These are phyloP conservation scores for Punica granatum DNA, from an alignment of 345 rosid species.

Conservation along the genomic window DNA sequence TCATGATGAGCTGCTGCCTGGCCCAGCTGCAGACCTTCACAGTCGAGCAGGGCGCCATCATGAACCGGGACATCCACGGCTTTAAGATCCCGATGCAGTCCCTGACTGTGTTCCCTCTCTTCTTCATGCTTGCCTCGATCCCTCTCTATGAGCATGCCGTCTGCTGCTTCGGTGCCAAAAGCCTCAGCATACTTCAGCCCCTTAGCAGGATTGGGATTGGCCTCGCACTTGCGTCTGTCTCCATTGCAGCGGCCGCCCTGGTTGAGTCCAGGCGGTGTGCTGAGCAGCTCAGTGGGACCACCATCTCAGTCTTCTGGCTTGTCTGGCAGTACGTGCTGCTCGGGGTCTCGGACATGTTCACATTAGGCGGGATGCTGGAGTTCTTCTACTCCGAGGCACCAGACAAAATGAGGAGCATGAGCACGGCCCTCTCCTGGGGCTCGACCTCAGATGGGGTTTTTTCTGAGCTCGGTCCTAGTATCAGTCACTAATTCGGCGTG, in stretches of 20 bases:
- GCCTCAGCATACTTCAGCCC: constrained; percentile 18
- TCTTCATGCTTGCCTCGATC: constrained; percentile 36
- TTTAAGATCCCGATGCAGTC: constrained; percentile 49
- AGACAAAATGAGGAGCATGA: constrained; percentile 30
- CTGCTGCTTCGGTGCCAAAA: not conserved
- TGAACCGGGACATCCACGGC: constrained; percentile 30
- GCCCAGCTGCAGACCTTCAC: constrained; percentile 59
- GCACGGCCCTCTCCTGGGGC: constrained; percentile 53
- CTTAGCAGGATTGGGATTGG: constrained; percentile 46
- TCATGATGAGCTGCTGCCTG: constrained; percentile 52
- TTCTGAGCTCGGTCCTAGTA: constrained; percentile 40
- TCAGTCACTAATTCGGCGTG: constrained; percentile 21
- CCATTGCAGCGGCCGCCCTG: constrained; percentile 45
- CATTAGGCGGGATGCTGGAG: constrained; percentile 60
- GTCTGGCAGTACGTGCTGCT: constrained; percentile 39
- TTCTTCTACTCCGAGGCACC: constrained; percentile 57
- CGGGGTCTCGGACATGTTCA: constrained; percentile 47
- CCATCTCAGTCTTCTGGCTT: constrained; percentile 50
- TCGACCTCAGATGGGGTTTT: constrained; percentile 49
- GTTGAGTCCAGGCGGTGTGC: constrained; percentile 36
- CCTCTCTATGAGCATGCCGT: constrained; percentile 29
- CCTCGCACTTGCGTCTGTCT: constrained; percentile 33
- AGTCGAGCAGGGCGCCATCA: constrained; percentile 43
- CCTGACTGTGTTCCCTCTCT: constrained; percentile 32
- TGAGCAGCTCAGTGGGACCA: constrained; percentile 9